Evolutionary conservation across 2,329 filamentous ascomycete genomes (phyloP).

Genomic region (Fusarium bulbicola): DNA sequence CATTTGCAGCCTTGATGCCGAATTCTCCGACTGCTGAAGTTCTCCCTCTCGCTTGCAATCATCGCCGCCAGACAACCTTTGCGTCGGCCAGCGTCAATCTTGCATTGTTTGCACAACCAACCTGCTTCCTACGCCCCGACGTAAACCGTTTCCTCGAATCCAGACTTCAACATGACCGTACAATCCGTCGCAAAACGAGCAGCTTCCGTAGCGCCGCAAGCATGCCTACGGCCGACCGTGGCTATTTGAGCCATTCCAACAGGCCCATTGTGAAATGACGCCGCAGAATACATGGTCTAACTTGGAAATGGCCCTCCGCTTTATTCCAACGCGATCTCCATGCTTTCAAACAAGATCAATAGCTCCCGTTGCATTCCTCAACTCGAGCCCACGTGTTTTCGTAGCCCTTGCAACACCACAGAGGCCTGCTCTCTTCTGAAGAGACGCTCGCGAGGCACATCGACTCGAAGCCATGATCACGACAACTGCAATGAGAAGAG

Average conservation of each 20-base stretch:
- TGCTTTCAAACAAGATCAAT: neutral
- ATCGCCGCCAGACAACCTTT: neutral
- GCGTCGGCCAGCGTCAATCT: neutral
- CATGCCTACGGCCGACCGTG: neutral
- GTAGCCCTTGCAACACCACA: neutral
- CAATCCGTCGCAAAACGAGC: neutral
- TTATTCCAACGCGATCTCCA: no score
- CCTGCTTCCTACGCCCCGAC: neutral
- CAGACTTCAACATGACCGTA: neutral
- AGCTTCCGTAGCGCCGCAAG: neutral
- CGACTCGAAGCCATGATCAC: fast-evolving
- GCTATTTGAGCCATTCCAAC: neutral
- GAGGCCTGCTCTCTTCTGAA: neutral
- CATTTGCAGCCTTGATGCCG: neutral
- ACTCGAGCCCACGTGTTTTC: neutral
- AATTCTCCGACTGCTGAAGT: no score
- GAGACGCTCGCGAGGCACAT: neutral
- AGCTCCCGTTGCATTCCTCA: neutral
- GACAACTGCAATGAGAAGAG: neutral
- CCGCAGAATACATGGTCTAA: no score
- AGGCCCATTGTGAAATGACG: neutral
- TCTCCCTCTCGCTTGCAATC: no score
- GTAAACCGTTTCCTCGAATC: neutral
- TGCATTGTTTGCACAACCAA: neutral
- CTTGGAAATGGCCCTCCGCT: neutral